Conservation (phyloP, 352 stramenopile genomes). For the Thraustotheca clavata region DNA sequence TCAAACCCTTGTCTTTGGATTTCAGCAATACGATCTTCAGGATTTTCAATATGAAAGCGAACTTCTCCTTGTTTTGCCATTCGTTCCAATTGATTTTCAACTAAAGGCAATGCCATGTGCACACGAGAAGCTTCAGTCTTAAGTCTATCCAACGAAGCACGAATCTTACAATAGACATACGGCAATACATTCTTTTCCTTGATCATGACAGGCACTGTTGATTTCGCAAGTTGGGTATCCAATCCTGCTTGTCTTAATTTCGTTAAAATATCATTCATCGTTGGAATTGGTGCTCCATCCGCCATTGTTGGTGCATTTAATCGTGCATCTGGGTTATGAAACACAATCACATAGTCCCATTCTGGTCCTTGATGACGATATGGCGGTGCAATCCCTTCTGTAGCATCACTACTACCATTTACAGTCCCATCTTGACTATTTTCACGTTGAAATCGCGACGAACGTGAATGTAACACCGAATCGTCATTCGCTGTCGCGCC, state of each 20-base stretch:
- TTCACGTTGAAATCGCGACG: background rate
- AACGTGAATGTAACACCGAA: background rate
- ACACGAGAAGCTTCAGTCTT: slow-evolving; percentile 46
- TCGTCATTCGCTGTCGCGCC: background rate
- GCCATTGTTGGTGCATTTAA: background rate
- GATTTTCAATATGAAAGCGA: slow-evolving; percentile 21
- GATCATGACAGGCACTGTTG: slow-evolving; percentile 23
- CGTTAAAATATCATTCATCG: slow-evolving; percentile 66
- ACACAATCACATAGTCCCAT: slow-evolving; percentile 84
- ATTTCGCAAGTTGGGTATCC: slow-evolving; percentile 69
- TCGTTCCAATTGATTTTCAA: slow-evolving; percentile 20
- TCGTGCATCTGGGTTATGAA: slow-evolving; percentile 49
- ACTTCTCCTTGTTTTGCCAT: slow-evolving; percentile 23
- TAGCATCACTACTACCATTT: background rate
- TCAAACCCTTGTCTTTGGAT: slow-evolving; percentile 15
- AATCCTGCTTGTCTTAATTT: slow-evolving; percentile 53
- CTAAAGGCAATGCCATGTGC: slow-evolving; percentile 19
- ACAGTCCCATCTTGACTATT: background rate
- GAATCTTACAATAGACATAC: slow-evolving; percentile 80
- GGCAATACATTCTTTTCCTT: slow-evolving; percentile 27
- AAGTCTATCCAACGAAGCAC: slow-evolving; percentile 59
- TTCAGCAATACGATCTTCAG: slow-evolving; percentile 16
- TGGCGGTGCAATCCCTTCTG: background rate
- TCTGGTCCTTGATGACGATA: slow-evolving; percentile 4
- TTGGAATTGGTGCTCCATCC: too few species aligned